phyloP scores from a whole-genome alignment of 805 yeast species.

The Metschnikowia lachancei region DNA sequence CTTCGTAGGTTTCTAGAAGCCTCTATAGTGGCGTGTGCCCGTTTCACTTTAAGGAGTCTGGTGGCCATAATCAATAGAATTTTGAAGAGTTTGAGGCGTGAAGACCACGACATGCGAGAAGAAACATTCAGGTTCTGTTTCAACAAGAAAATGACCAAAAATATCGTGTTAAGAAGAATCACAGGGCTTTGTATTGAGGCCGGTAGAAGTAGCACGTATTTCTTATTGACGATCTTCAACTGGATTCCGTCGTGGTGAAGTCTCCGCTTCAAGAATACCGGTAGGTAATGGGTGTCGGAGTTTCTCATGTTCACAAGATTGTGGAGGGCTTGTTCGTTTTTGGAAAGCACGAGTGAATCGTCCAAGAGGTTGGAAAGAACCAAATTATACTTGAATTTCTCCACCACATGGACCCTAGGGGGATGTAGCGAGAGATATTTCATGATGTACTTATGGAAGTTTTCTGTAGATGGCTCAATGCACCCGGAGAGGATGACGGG shows the following conservation, averaged over 20 bases:
- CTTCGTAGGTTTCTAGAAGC: constrained; percentile 23
- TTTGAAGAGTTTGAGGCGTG: constrained; percentile 29
- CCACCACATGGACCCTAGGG: constrained; percentile 30
- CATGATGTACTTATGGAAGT: constrained; percentile 23
- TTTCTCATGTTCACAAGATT: constrained; percentile 14
- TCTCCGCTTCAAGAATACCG: neutral
- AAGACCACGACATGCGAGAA: constrained; percentile 8
- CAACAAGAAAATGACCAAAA: constrained; percentile 29
- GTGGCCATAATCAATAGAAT: constrained; percentile 30
- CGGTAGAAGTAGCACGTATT: constrained; percentile 20
- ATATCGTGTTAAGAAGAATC: constrained; percentile 23
- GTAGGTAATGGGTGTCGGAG: constrained; percentile 4
- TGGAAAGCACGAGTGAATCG: constrained; percentile 41
- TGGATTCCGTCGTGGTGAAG: constrained; percentile 25
- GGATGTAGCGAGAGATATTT: constrained; percentile 26
- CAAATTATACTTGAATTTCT: constrained; percentile 40
- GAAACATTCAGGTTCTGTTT: constrained; percentile 20
- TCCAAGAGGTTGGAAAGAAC: constrained; percentile 39
- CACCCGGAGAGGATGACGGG: no score
- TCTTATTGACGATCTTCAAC: constrained; percentile 17
- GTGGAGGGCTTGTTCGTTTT: constrained; percentile 36
- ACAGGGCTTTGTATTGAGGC: constrained; percentile 4
- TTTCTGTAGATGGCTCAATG: constrained; percentile 14
- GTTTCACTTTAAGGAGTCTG: constrained; percentile 26
- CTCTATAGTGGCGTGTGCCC: constrained; percentile 25